Evolutionary conservation across 169 alveolate species (phyloP).

Genomic region (Plasmodium gallinaceum): DNA sequence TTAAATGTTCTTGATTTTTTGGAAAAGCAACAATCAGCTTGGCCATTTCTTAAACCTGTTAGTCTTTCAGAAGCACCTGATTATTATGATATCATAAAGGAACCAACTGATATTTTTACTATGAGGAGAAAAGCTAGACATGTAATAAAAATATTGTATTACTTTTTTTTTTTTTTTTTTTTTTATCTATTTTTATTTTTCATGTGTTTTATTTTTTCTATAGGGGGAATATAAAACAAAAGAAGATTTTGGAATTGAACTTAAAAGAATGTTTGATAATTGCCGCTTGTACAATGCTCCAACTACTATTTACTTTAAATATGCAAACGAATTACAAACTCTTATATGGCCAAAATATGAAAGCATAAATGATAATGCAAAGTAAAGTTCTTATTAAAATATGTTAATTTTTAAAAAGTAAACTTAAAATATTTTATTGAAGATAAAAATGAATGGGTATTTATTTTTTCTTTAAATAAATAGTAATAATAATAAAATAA

Average conservation of each 20-base stretch:
- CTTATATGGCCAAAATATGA: constrained; percentile 92
- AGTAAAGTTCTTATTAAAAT: neutral
- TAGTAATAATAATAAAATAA: too few relatives aligned
- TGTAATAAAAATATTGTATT: constrained; percentile 10
- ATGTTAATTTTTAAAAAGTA: too few relatives aligned
- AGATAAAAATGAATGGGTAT: too few relatives aligned
- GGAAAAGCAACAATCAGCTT: constrained; percentile 90
- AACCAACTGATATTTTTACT: constrained; percentile 97
- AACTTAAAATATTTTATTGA: too few relatives aligned
- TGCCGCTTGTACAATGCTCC: constrained; percentile 95
- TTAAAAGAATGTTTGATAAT: constrained; percentile 95
- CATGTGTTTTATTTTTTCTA: constrained; percentile 1
- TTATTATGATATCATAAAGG: constrained; percentile 95
- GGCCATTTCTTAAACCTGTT: constrained; percentile 98
- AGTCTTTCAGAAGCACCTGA: constrained; percentile 96
- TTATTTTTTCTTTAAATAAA: too few relatives aligned
- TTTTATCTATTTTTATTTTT: neutral
- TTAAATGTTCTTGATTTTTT: constrained; percentile 85
- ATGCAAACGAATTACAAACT: constrained; percentile 96
- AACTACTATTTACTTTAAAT: constrained; percentile 96
- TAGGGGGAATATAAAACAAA: constrained; percentile 93
- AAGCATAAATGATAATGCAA: constrained; percentile 78
- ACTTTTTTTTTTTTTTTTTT: neutral
- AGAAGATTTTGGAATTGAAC: constrained; percentile 94
- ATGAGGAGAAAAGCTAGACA: constrained; percentile 91